These are phyloP conservation scores for Candida glaebosa DNA, from an alignment of 805 yeast species.

Conservation along the genomic window DNA sequence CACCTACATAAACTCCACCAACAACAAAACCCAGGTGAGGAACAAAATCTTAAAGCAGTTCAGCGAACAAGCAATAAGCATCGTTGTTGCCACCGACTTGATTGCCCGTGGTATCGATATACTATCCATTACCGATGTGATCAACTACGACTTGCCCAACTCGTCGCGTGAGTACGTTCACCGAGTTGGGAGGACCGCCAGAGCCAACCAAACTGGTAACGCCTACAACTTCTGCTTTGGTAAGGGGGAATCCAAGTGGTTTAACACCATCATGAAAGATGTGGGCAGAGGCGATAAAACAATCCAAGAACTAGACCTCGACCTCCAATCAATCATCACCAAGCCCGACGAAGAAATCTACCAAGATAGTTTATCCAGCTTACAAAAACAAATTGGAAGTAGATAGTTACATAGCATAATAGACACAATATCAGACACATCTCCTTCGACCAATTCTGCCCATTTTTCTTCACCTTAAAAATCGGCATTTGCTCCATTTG, in stretches of 20 bases:
- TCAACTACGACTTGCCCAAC: slow-evolving; percentile 88
- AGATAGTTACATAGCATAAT: not conserved
- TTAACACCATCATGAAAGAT: slow-evolving; percentile 44
- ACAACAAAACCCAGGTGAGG: slow-evolving; percentile 48
- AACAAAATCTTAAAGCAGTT: slow-evolving; percentile 59
- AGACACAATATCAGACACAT: too few species aligned
- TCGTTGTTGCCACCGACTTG: slow-evolving; percentile 80
- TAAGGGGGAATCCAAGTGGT: slow-evolving; percentile 72
- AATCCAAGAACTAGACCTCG: slow-evolving; percentile 20
- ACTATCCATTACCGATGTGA: slow-evolving; percentile 61
- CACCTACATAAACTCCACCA: slow-evolving; percentile 56
- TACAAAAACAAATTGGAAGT: slow-evolving; percentile 16
- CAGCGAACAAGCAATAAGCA: slow-evolving; percentile 45
- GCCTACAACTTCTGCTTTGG: slow-evolving; percentile 77
- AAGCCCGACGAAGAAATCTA: slow-evolving; percentile 24
- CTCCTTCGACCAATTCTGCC: too few species aligned
- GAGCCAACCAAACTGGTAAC: slow-evolving; percentile 78
- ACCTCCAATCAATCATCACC: slow-evolving; percentile 17
- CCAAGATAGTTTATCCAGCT: slow-evolving; percentile 21
- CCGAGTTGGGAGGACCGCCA: slow-evolving; percentile 94
- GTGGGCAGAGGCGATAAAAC: slow-evolving; percentile 37
- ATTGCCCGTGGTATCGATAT: slow-evolving; percentile 96
- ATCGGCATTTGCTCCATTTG: slow-evolving; percentile 1
- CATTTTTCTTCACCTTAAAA: too few species aligned
- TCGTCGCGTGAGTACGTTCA: slow-evolving; percentile 92